phyloP scores from a whole-genome alignment of 2,329 filamentous ascomycete species.

The Thyridium curvatum region DNA sequence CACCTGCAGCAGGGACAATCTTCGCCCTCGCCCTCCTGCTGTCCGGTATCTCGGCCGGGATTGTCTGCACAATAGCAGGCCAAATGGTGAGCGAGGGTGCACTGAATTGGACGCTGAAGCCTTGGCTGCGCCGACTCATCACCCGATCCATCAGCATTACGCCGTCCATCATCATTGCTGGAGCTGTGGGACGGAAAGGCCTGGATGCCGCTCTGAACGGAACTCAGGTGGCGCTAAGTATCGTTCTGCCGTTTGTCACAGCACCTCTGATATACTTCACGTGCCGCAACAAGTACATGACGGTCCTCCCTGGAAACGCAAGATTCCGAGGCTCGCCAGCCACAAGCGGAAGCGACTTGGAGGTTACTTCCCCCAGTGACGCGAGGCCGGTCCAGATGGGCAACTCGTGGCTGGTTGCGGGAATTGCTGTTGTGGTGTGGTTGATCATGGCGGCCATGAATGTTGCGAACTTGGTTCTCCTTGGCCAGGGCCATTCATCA shows the following conservation, averaged over 20 bases:
- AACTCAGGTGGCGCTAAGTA: conserved; percentile 70
- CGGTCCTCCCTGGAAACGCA: conserved; percentile 44
- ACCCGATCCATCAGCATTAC: conserved; percentile 77
- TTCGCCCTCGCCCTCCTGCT: conserved; percentile 78
- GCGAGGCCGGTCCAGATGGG: conserved; percentile 52
- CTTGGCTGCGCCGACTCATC: conserved; percentile 73
- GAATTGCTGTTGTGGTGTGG: conserved; percentile 59
- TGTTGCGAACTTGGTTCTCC: conserved; percentile 64
- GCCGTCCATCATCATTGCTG: conserved; percentile 78
- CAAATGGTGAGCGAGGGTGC: conserved; percentile 87
- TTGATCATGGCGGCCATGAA: conserved; percentile 70
- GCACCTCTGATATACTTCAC: conserved; percentile 84
- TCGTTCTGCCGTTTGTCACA: conserved; percentile 76
- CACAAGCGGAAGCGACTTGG: conserved; percentile 15
- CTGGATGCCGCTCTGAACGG: conserved; percentile 67
- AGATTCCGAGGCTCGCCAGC: conserved; percentile 15
- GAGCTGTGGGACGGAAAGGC: conserved; percentile 64
- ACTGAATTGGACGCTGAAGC: conserved; percentile 64
- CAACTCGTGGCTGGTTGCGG: conserved; percentile 61
- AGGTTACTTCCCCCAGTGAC: conserved; percentile 5
- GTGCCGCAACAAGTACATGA: conserved; percentile 74
- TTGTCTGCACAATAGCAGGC: conserved; percentile 83
- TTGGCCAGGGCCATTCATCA: conserved; percentile 31
- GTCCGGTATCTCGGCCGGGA: conserved; percentile 74
- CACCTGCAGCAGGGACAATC: conserved; percentile 71